A percentile compares a stretch with the other conserved stretches of the same genome.
phyloP scores from a whole-genome alignment of 2,329 filamentous ascomycete genomes.

The Emergomyces pasteurianus region DNA sequence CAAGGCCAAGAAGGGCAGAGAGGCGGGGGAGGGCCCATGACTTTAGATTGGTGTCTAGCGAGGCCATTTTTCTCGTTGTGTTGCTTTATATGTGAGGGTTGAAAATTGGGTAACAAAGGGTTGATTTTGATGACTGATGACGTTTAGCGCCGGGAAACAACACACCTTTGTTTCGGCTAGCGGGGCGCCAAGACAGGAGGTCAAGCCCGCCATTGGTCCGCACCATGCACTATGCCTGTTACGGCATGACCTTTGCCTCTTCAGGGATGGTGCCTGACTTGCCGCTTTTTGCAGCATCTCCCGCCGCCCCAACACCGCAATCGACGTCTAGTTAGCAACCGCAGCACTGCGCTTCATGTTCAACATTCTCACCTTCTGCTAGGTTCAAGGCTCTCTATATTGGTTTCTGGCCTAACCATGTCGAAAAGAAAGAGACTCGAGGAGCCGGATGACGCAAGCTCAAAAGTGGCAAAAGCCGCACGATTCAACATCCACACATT shows the following conservation, averaged over 20 bases:
- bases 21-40: constrained; percentile 58
- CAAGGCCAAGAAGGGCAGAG: constrained; percentile 67
- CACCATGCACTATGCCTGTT: constrained; percentile 9
- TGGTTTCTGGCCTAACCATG: background rate
- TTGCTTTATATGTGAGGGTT: no score
- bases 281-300: constrained; percentile 13
- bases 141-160: no score
- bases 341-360: background rate
- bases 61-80: background rate
- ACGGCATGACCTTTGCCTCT: constrained; percentile 10
- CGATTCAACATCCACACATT: constrained; percentile 16
- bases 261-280: constrained; percentile 11
- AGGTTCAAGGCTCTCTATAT: background rate
- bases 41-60: background rate
- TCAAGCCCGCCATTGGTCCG: constrained; percentile 2
- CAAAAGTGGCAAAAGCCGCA: constrained; percentile 12
- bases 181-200: background rate
- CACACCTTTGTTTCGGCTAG: constrained; percentile 4
- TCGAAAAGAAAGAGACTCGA: constrained; percentile 1
- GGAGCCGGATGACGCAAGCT: background rate
- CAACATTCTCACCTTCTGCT: background rate
- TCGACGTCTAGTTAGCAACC: no score
- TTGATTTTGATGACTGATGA: no score
- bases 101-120: no score
- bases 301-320: constrained; percentile 7